Evolutionary conservation across 2,329 filamentous ascomycete species (phyloP), one percentile per base, ranked within the genome.

Genomic region (Pseudogymnoascus sp.): DNA sequence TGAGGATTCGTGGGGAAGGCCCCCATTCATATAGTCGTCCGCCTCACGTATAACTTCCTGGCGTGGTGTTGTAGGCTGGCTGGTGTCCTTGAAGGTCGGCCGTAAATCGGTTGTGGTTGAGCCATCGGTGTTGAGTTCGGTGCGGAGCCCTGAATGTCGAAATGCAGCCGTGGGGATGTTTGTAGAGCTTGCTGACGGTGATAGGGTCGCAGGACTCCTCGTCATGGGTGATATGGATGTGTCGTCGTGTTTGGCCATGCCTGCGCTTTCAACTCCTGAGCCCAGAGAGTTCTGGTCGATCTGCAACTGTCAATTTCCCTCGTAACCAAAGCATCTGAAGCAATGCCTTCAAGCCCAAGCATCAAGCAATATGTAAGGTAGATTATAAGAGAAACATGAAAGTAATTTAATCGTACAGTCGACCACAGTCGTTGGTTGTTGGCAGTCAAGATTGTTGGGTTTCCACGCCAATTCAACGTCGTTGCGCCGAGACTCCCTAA

Each of bases 161-260:
- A 67, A 59, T 57, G 66, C 60, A 61, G 64, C 47, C 57, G 70
- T 50, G 40, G 64, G 60, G 15, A 69, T 66, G 65, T 69, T 68
- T 26, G 62, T 58, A 57, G 62, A 66, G 41, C 66, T 63, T 21
- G 66, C 61, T 24, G 62, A 37, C 13, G 70, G 68, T 21, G 70
- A 70, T 57, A 65, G 62, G 33, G 67, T 66, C 29, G 64, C 65
- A 58, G 71, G 68, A 63, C 62, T 73, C 64, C 62, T 69, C 31
- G 73, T 70, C 68, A 69, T 72, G 21, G 75, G 74, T 40, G 74
- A 74, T 54, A 54, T 31, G n/a, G 44, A 54, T 11, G 44, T 54
- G 44, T 54, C 44, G 44, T 54, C 44, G 44, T 54, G 44, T 54
- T 33, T 54, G 44, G 44, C 44, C 44, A 54, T 54, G 44, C 44